Base-by-base conservation (phyloP, 257 asterid genomes). In the Buddleja alternifolia region DNA sequence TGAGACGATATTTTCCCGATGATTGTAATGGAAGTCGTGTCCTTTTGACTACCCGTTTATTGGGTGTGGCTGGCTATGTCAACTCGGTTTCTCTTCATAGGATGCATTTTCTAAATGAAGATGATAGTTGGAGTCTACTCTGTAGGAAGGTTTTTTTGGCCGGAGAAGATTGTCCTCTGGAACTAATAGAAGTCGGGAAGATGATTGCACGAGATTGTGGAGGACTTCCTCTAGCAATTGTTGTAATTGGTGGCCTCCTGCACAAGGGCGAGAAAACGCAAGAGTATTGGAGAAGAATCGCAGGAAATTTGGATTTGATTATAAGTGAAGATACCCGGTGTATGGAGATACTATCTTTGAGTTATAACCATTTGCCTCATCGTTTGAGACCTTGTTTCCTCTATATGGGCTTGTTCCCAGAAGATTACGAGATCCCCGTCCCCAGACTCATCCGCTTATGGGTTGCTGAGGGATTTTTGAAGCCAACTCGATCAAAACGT, bases 201-300 rank as follows among this genome's bases (percentile, higher is more conserved):
- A 10, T 7, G 3, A 70, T 75, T 16, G 69, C 67, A 5, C 23
- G 1, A 44, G 40, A 46, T 16, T 55, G 80, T 25, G 7, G 24
- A 53, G 80, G 80, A 15, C 80, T 75, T 57, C 80, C 76, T 24
- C 69, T 75, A 3, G 62, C 69, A 24, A 47, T 75, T 48, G 59
- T 20, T 19, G 73, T 70, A 8, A 57, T 75, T 10, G 80, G 65
- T 11, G 80, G 76, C 0, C 45, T 75, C 5, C 41, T 69, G 44
- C 55, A 2, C 42, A 4, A 45, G 63, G 29, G 56, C 7, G 11
- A n/a, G 7, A 1, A 45, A 40, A 69, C 51, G 11, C 0, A n/a
- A 15, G 24, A 69, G 2, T 10, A 20, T 10, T 75, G 75, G 80
- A 39, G 19, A 40, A n/a, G 8, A 3, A 24, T 69, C 3, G 60